phyloP scores from a whole-genome alignment of 148 eudicot genomes.

The Drosera capensis region DNA sequence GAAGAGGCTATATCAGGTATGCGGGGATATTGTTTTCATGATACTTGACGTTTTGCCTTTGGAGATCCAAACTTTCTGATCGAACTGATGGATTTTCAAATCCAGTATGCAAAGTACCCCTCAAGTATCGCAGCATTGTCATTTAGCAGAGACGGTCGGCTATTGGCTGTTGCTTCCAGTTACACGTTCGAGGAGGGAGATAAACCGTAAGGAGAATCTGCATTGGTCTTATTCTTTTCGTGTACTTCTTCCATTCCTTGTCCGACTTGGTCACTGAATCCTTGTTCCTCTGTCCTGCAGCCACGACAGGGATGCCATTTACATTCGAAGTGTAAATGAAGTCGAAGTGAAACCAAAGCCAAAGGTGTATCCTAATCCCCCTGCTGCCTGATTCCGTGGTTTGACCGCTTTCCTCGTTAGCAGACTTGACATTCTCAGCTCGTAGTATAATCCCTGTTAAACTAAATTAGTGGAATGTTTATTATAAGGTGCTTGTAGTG shows the following conservation, averaged over 20 bases:
- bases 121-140: constrained; percentile 85
- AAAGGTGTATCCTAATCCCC: constrained; percentile 52
- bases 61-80: not conserved
- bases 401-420: too few species aligned
- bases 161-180: constrained; percentile 88
- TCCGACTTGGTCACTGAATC: not conserved
- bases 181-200: constrained; percentile 86
- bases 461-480: too few species aligned
- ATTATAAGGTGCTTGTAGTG: too few species aligned
- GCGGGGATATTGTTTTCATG: not conserved
- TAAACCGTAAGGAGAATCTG: constrained; percentile 28
- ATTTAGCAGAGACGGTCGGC: constrained; percentile 71
- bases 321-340: constrained; percentile 76
- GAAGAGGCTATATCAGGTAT: constrained; percentile 92
- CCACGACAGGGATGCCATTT: constrained; percentile 87
- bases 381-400: too few species aligned
- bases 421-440: too few species aligned
- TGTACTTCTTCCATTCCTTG: not conserved
- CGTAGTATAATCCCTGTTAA: too few species aligned
- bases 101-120: constrained; percentile 78
- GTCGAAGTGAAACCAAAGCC: constrained; percentile 97
- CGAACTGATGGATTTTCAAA: not conserved
- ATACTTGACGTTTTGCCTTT: not conserved
- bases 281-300: constrained; percentile 25
- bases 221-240: not conserved